A percentile compares a stretch with the other conserved stretches of the same genome.
Conservation (phyloP, 2,329 filamentous ascomycete genomes). For the Kalmusia sp. region DNA sequence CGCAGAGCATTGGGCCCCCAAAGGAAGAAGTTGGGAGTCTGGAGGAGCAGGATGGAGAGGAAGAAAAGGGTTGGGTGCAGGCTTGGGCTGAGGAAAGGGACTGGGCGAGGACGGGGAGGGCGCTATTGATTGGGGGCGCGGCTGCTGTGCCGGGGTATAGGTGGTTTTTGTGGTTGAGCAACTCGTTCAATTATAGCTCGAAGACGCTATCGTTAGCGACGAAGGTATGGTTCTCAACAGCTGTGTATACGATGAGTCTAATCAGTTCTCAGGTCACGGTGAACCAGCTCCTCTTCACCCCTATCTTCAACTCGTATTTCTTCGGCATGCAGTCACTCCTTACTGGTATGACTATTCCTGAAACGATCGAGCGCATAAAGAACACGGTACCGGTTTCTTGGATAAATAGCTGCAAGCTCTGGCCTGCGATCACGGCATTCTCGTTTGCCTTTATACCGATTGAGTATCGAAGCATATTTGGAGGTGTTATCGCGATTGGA, state of each 20-base stretch:
- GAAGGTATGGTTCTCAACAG: conserved; percentile 57
- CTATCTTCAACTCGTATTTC: conserved; percentile 63
- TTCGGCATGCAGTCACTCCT: conserved; percentile 59
- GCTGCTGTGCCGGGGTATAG: conserved; percentile 79
- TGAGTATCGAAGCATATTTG: conserved; percentile 81
- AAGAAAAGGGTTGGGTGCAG: conserved; percentile 46
- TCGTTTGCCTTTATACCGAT: conserved; percentile 84
- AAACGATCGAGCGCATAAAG: conserved; percentile 73
- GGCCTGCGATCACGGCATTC: conserved; percentile 86
- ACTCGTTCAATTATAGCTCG: conserved; percentile 83
- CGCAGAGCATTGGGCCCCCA: conserved; percentile 67
- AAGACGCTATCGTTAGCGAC: conserved; percentile 72
- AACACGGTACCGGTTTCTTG: conserved; percentile 79
- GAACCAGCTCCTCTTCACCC: conserved; percentile 82
- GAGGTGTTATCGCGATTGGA: conserved; percentile 76
- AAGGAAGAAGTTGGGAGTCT: conserved; percentile 1
- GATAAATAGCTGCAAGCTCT: conserved; percentile 82
- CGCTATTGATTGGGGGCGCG: conserved; percentile 75
- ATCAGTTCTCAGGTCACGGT: conserved; percentile 62
- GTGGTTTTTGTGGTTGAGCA: conserved; percentile 83
- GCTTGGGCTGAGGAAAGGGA: conserved; percentile 53
- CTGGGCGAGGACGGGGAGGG: conserved; percentile 68
- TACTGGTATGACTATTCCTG: conserved; percentile 66
- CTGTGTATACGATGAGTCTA: not conserved
- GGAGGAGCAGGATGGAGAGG: conserved; percentile 21